Conservation (phyloP, 2,329 filamentous ascomycete species). For the Cladosporium cucumerinum region DNA sequence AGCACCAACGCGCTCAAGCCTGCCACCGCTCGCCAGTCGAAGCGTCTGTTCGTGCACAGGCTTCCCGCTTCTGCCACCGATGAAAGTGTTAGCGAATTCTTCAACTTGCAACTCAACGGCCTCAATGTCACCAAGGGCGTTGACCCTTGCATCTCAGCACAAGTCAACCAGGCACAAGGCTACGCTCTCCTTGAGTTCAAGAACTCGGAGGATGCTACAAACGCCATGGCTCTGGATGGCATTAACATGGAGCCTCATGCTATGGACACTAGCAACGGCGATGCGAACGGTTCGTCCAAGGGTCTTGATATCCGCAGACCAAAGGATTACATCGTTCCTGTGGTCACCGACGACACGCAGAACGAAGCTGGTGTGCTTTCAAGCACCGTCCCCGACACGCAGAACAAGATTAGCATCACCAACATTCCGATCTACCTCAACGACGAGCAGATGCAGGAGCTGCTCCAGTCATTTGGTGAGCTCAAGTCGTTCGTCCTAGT, state of each 20-base stretch:
- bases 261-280: conserved; percentile 48
- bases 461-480: conserved; percentile 86
- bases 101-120: conserved; percentile 96
- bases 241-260: conserved; percentile 75
- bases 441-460: conserved; percentile 87
- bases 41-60: conserved; percentile 85
- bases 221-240: conserved; percentile 85
- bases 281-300: conserved; percentile 50
- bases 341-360: conserved; percentile 67
- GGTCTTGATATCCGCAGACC: conserved; percentile 79
- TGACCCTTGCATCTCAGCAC: conserved; percentile 81
- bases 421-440: conserved; percentile 85
- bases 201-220: conserved; percentile 79
- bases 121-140: conserved; percentile 81
- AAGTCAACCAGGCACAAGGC: conserved; percentile 71
- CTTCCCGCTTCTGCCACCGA: conserved; percentile 70
- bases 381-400: conserved; percentile 79
- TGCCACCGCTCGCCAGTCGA: conserved; percentile 88
- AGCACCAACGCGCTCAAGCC: conserved; percentile 82
- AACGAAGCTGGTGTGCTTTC: conserved; percentile 76
- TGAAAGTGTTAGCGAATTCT: conserved; percentile 75
- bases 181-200: conserved; percentile 94
- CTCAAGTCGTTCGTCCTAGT: conserved; percentile 89
- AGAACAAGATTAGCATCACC: conserved; percentile 90
- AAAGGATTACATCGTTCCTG: conserved; percentile 95